Evolutionary conservation across 352 stramenopile species (phyloP).

Genomic region (Phytophthora hibernalis): DNA sequence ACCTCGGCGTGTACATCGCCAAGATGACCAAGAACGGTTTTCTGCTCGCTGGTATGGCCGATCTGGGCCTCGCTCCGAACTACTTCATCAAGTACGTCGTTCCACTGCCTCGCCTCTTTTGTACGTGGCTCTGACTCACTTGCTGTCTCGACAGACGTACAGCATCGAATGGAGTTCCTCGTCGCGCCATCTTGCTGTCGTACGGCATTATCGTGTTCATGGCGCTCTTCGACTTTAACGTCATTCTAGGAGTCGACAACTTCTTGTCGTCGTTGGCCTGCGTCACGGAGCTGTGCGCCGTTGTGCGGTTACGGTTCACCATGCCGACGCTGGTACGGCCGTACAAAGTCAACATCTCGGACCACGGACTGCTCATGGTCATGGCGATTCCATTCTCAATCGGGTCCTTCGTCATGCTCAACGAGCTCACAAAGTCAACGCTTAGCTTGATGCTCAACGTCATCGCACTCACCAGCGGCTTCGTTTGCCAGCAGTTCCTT

Average conservation of each 20-base stretch:
- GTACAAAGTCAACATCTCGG: slow-evolving; percentile 78
- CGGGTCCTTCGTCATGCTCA: slow-evolving; percentile 68
- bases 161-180: slow-evolving; percentile 60
- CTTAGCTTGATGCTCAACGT: slow-evolving; percentile 63
- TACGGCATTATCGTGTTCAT: slow-evolving; percentile 90
- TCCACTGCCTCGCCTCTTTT: slow-evolving; percentile 3
- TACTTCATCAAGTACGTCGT: slow-evolving; percentile 85
- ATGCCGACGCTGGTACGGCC: slow-evolving; percentile 75
- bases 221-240: slow-evolving; percentile 89
- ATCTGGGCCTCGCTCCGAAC: slow-evolving; percentile 88
- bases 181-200: slow-evolving; percentile 83
- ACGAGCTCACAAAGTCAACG: slow-evolving; percentile 70
- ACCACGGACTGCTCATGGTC: slow-evolving; percentile 46
- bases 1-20: slow-evolving; percentile 95
- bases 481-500: slow-evolving; percentile 67
- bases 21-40: slow-evolving; percentile 96
- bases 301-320: slow-evolving; percentile 89
- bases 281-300: slow-evolving; percentile 92
- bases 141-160: slow-evolving; percentile 45
- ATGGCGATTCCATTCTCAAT: slow-evolving; percentile 69
- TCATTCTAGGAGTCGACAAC: slow-evolving; percentile 93
- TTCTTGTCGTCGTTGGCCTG: slow-evolving; percentile 92
- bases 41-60: slow-evolving; percentile 86
- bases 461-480: slow-evolving; percentile 53
- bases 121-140: slow-evolving; percentile 24